Evolutionary conservation across 345 rosid species (phyloP).

Genomic region (Euphorbia tirucalli): DNA sequence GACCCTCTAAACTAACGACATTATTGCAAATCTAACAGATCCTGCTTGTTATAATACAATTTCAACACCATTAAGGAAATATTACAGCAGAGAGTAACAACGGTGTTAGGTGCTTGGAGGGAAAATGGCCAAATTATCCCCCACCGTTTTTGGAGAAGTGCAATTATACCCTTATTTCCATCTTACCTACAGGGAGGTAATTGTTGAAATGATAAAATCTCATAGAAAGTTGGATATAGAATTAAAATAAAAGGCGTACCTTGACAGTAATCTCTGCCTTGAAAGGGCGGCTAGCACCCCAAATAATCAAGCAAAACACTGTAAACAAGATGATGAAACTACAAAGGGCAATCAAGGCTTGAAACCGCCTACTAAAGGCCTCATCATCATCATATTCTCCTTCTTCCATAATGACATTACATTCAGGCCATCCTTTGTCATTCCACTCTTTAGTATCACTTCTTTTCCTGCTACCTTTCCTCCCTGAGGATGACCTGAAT

Average conservation of each 20-base stretch:
- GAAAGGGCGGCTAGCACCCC: conserved; percentile 79
- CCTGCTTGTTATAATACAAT: neutral
- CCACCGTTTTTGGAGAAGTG: too few relatives aligned
- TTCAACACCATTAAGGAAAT: neutral
- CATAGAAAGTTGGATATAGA: neutral
- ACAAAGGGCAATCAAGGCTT: conserved; percentile 52
- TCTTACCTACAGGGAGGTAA: too few relatives aligned
- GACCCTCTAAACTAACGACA: neutral
- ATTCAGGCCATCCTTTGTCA: conserved; percentile 80
- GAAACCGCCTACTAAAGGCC: conserved; percentile 52
- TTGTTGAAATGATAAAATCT: neutral
- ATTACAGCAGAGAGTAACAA: too few relatives aligned
- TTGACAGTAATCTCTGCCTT: conserved; percentile 60
- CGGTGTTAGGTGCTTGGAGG: too few relatives aligned
- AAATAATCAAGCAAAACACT: conserved; percentile 65
- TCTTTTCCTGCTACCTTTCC: conserved; percentile 50
- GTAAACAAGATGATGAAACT: conserved; percentile 54
- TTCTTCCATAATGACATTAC: conserved; percentile 68
- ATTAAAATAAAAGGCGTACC: conserved; percentile 32
- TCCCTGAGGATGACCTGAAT: conserved; percentile 66
- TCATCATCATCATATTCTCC: conserved; percentile 63
- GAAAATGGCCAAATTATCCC: too few relatives aligned
- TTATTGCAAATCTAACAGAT: neutral
- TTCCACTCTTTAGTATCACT: conserved; percentile 38
- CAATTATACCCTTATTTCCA: too few relatives aligned